Base-by-base conservation (phyloP, 2,329 filamentous ascomycete species). In the Aureobasidium melanogenum region DNA sequence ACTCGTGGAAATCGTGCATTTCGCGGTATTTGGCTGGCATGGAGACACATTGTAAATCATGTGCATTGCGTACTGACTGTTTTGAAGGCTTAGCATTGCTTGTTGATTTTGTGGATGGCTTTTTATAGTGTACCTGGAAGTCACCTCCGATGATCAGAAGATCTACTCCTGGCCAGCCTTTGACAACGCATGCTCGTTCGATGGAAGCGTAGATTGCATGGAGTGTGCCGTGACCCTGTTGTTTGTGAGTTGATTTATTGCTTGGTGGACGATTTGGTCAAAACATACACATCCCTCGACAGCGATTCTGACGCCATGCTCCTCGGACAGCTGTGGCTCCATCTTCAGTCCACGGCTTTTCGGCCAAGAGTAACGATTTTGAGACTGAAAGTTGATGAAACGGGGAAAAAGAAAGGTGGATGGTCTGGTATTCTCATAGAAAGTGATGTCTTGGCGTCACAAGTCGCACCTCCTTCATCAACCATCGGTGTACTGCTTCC, bases 111-210 rank as follows among this genome's bases (percentile, higher is more conserved):
- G 10, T 9, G 30, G 9, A 19, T 36, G 22, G 15, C 9, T 41
- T n/a, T n/a, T 9, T 3, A 10, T 34, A 36, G 22, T 64, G 36
- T 76, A 88, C 88, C 79, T 97, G 91, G 66, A 99, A 99, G 72
- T 99, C 94, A 30, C 94, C 94, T 61, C 93, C 91, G 68, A 99
- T 96, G 69, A 99, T 95, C 66, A 99, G 77, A 12, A 97, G 76
- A 72, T 99, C 94, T 32, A 97, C 85, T 36, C 82, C 84, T 66
- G 88, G 80, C 92, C 93, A 97, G 26, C 82, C 82, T 67, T 88
- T 88, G 48, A 82, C 78, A 65, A 84, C 78, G 73, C 87, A 89
- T 10, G 90, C 82, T 65, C 83, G 80, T 43, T 82, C 78, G 28
- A 96, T 84, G 0, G 89, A 87, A 0, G 88, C 84, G 73, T 97